Evolutionary conservation across 768 basidiomycete genomes (phyloP), one percentile per base, ranked within the genome.

Genomic region (Udeniomyces megalosporus): DNA sequence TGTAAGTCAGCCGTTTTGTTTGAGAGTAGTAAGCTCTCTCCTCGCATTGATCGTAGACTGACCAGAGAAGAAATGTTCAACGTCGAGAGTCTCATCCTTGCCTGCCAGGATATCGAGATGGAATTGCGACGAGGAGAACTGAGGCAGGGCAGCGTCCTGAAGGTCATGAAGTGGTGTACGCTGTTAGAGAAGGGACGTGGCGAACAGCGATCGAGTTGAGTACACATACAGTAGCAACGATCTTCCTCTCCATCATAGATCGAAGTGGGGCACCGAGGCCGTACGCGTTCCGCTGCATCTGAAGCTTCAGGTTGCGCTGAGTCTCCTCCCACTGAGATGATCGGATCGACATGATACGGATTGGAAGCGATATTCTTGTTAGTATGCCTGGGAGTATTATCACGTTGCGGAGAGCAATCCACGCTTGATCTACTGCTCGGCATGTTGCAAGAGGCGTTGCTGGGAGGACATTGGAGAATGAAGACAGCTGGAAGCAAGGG

Each of bases 241-340:
- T 80, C 77, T 84, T 85, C 70, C 90, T 82, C 74, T 99, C 95
- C 95, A 97, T 97, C 66, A 95, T 78, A 57, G 82, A 77, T 32
- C 92, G 81, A 74, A 93, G 81, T 1, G 95, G 95, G 22, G 86
- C 83, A 71, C 89, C 88, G 68, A 96, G 72, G 38, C 95, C 95
- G 69, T 84, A 84, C 34, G 84, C 71, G 72, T 88, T 83, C 49
- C 92, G 82, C 71, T 89, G 81, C 75, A 93, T 76, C 52, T 82
- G 90, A 62, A 96, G 77, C 71, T 84, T 84, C 54, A 91, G 71
- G 72, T 85, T 85, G 72, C 89, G 85, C 72, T 95, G 91, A 8
- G 92, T 90, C 67, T 82, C 83, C 57, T 91, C 84, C 95, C 95
- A 97, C 93, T 97, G 66, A 5, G 24, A 42, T 20, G 24, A 11